Base-by-base conservation (phyloP, 169 alveolate genomes). In the Plasmodium inui region DNA sequence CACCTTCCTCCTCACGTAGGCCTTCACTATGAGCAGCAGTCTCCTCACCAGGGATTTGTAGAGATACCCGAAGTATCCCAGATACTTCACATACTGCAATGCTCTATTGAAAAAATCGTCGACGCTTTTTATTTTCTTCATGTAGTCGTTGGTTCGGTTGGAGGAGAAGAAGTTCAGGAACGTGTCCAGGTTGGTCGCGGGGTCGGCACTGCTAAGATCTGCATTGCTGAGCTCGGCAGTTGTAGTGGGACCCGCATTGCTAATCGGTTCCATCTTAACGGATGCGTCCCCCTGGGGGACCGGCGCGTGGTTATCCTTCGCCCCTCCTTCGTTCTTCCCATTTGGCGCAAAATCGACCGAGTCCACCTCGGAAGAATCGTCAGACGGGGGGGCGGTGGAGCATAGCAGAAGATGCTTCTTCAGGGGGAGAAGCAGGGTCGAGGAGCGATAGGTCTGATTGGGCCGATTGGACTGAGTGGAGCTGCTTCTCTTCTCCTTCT, bases 61-160 rank as follows among this genome's bases (percentile, higher is more conserved):
- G 7, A 86, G 41, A 12, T 74, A 76, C 4, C 86, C 85, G 34
- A 74, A 86, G 28, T 86, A 86, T 0, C 93, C 93, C 32, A 86
- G n/a, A 3, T 39, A 76, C 44, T 86, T 74, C 28, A 86, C 44
- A n/a, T 74, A 74, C 0, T 32, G 32, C 28, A 86, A 55, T 9
- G 67, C 32, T 19, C 7, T 53, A 12, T 73, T 70, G 34, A 86
- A 74, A 86, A 86, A 86, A 9, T 34, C 88, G 10, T 76, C 93
- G 0, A 41, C 81, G 6, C 46, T 76, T 76, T 76, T 53, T 14
- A 86, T 37, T 17, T 86, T 70, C 32, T 55, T 86, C 81, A 86
- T 19, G 50, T 86, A 86, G 30, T n/a, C 12, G 41, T 84, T 74
- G 41, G 67, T 3, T 53, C 70, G 39, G 19, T 86, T 28, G 44